These are phyloP conservation scores for Sesbania bispinosa DNA, from an alignment of 306 rosid genomes.

Conservation along the genomic window DNA sequence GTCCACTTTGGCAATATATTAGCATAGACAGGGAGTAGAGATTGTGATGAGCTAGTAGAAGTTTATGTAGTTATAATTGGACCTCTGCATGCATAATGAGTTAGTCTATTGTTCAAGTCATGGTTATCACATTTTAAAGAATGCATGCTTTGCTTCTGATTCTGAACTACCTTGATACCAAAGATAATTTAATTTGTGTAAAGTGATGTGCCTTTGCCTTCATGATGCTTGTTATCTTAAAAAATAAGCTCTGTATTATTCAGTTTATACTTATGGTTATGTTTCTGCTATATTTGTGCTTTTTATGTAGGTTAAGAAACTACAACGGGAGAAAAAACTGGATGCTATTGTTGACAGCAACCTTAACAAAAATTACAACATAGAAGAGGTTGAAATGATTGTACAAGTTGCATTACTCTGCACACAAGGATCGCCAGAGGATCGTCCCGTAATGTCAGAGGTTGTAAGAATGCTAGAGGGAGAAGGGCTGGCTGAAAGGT, in stretches of 20 bases:
- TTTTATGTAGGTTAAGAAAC: slow-evolving; percentile 66
- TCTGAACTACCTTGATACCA: neutral
- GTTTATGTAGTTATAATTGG: slow-evolving; percentile 6
- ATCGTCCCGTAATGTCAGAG: slow-evolving; percentile 88
- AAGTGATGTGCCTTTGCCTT: neutral
- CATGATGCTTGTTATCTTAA: slow-evolving; percentile 7
- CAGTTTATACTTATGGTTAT: slow-evolving; percentile 14
- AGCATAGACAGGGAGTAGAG: neutral
- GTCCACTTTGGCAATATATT: neutral
- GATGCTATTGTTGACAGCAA: slow-evolving; percentile 67
- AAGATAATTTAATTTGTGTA: neutral
- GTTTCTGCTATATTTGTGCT: neutral
- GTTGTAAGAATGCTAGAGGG: slow-evolving; percentile 95
- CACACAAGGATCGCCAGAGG: slow-evolving; percentile 79
- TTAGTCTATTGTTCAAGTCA: neutral
- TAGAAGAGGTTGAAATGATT: slow-evolving; percentile 79
- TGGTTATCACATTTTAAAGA: neutral
- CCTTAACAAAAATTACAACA: slow-evolving; percentile 45
- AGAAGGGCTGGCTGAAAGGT: slow-evolving; percentile 88
- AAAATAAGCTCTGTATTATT: neutral
- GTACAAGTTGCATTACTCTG: slow-evolving; percentile 83
- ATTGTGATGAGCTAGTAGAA: neutral
- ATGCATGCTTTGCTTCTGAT: neutral
- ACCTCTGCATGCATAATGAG: neutral
- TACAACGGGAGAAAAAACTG: slow-evolving; percentile 67